Evolutionary conservation across 352 stramenopile genomes (phyloP), one percentile per base, ranked within the genome.

Genomic region (Aphanomyces euteiches): DNA sequence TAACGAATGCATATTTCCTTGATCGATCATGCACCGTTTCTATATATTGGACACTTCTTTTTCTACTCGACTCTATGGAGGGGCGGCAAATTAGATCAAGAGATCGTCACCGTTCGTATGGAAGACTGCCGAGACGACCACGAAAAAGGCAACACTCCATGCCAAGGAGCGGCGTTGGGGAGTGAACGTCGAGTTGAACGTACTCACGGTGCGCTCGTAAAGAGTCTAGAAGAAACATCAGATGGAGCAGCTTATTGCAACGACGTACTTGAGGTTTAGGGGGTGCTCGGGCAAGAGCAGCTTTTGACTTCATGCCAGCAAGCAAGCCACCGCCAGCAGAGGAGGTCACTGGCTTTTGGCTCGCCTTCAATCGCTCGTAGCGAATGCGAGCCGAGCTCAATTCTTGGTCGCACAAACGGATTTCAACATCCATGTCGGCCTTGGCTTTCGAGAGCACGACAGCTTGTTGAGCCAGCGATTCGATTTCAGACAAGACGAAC

Each of bases 41-140:
- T 50, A 50, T 50, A 50, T 50, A 50, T 50, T 50, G 43, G 10
- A 50, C 43, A 50, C 43, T 58, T 58, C 50, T 58, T 38, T 58
- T 58, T 10, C n/a, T 19, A 10, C 36, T 34, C 38, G 21, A 28
- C 28, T 28, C 28, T 28, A 28, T 28, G 28, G 28, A 28, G 28
- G 28, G 28, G 28, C 47, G 12, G 7, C 37, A 12, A 21, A 21
- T 79, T 86, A 88, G 64, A 79, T 77, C 69, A 94, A 77, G 74
- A 94, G 75, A 75, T 93, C 92, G 72, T 94, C 83, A 69, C 84
- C 87, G 69, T 94, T 85, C 73, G 78, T 89, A 77, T 94, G 87
- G 79, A 92, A 93, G 8, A 94, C 72, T 39, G 66, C 78, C 19
- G 84, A 82, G 73, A 85, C 90, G 67, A 81, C 84, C 15, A 86